These are phyloP conservation scores for Coemansia sp. DNA, from an alignment of 192 early-diverging fungal genomes.

Conservation along the genomic window DNA sequence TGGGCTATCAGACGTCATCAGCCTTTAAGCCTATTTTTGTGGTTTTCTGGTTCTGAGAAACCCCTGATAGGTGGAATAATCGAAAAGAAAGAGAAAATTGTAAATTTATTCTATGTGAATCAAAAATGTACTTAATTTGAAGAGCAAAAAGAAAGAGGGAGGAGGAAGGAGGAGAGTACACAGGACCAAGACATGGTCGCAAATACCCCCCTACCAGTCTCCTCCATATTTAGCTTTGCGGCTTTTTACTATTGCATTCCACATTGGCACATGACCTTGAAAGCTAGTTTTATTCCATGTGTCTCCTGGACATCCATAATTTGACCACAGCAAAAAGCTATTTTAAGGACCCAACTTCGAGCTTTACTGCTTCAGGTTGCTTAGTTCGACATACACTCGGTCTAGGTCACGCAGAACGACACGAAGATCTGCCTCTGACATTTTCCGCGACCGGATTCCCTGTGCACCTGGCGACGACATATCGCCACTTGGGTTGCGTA, in stretches of 20 bases:
- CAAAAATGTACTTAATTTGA: no score
- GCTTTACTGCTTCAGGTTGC: neutral
- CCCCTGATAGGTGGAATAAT: no score
- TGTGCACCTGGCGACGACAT: neutral
- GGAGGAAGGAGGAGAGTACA: no score
- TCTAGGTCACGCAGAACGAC: constrained; percentile 31
- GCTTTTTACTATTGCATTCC: neutral
- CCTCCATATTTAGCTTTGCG: no score
- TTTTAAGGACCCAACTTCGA: neutral
- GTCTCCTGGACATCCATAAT: neutral
- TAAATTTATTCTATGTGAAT: no score
- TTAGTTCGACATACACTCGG: neutral
- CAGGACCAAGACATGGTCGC: no score
- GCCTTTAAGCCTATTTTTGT: neutral
- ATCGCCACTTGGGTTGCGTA: neutral
- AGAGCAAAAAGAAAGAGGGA: no score
- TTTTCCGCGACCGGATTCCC: constrained; percentile 6
- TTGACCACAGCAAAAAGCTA: neutral
- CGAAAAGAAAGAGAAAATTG: neutral
- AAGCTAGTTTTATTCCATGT: neutral
- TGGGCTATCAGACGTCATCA: neutral
- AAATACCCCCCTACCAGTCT: no score
- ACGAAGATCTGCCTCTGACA: constrained; percentile 26
- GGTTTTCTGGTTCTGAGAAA: neutral
- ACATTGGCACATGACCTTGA: neutral